These are phyloP conservation scores for Podospora appendiculata DNA, from an alignment of 495 filamentous ascomycete species.

Conservation along the genomic window DNA sequence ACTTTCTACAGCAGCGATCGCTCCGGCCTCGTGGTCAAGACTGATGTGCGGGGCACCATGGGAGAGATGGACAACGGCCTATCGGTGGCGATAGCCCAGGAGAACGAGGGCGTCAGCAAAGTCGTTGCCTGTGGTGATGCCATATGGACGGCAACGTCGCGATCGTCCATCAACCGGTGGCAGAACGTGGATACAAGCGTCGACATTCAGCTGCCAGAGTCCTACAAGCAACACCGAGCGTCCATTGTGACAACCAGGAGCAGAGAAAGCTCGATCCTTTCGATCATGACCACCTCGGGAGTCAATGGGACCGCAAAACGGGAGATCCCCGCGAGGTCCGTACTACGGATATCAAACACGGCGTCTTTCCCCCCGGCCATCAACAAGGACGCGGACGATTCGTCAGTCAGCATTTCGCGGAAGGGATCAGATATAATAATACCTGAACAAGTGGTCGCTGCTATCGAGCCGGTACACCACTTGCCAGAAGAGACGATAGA, in stretches of 20 bases:
- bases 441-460: conserved; percentile 48
- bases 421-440: conserved; percentile 54
- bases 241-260: conserved; percentile 34
- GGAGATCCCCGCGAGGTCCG: conserved; percentile 67
- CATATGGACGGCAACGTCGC: conserved; percentile 91
- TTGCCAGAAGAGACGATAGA: conserved; percentile 81
- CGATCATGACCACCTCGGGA: conserved; percentile 5
- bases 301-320: conserved; percentile 37
- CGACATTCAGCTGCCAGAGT: conserved; percentile 43
- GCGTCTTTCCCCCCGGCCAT: conserved; percentile 56
- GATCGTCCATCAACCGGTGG: conserved; percentile 95
- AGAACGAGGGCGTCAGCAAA: conserved; percentile 83
- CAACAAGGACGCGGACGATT: conserved; percentile 32
- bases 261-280: conserved; percentile 14
- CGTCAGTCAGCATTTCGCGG: conserved; percentile 36
- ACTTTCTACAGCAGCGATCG: conserved; percentile 93
- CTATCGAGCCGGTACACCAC: conserved; percentile 60
- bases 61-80: conserved; percentile 83
- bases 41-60: conserved; percentile 64
- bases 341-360: conserved; percentile 76
- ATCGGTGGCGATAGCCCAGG: conserved; percentile 80
- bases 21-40: conserved; percentile 88
- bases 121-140: conserved; percentile 71
- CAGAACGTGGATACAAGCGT: conserved; percentile 69
- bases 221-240: conserved; percentile 48